Conservation (phyloP, 495 filamentous ascomycete genomes). For the Haplographium delicatum region DNA sequence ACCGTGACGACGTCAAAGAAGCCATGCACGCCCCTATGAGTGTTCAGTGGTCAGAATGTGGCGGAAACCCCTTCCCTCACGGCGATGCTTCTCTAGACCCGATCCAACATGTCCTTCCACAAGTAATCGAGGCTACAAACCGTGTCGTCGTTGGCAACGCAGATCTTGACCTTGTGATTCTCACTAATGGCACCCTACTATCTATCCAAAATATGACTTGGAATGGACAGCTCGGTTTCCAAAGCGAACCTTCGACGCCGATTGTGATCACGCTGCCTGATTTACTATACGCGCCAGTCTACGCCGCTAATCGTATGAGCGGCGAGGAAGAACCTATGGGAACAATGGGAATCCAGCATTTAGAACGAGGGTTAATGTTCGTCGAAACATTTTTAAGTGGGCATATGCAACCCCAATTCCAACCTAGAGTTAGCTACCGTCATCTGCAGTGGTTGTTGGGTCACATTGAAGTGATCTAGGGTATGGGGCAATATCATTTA, state of each 20-base stretch:
- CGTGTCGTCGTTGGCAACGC: slow-evolving; percentile 56
- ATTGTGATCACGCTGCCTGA: slow-evolving; percentile 31
- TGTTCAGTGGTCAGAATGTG: slow-evolving; percentile 41
- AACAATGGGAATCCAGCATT: slow-evolving; percentile 33
- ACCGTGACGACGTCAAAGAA: slow-evolving; percentile 50
- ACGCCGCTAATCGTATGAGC: slow-evolving; percentile 26
- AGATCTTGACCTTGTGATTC: slow-evolving; percentile 55
- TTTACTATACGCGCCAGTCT: slow-evolving; percentile 29
- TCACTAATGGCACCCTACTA: slow-evolving; percentile 56
- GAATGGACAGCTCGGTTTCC: slow-evolving; percentile 58
- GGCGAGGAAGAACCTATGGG: slow-evolving; percentile 24
- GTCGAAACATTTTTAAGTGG: slow-evolving; percentile 45
- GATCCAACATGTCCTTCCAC: slow-evolving; percentile 42
- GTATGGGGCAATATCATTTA: too few species aligned
- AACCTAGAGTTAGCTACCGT: slow-evolving; percentile 49
- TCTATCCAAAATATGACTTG: slow-evolving; percentile 68
- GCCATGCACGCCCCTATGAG: slow-evolving; percentile 48
- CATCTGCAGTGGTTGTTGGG: slow-evolving; percentile 56
- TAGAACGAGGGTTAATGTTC: slow-evolving; percentile 30
- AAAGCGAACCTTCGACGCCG: slow-evolving; percentile 32
- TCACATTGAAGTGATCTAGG: slow-evolving; percentile 34
- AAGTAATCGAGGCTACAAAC: slow-evolving; percentile 58
- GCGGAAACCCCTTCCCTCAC: slow-evolving; percentile 40
- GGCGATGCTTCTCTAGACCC: slow-evolving; percentile 31
- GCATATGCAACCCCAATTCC: slow-evolving; percentile 52